Conservation (phyloP, 257 asterid genomes). For the Solanum gandarillasii region DNA sequence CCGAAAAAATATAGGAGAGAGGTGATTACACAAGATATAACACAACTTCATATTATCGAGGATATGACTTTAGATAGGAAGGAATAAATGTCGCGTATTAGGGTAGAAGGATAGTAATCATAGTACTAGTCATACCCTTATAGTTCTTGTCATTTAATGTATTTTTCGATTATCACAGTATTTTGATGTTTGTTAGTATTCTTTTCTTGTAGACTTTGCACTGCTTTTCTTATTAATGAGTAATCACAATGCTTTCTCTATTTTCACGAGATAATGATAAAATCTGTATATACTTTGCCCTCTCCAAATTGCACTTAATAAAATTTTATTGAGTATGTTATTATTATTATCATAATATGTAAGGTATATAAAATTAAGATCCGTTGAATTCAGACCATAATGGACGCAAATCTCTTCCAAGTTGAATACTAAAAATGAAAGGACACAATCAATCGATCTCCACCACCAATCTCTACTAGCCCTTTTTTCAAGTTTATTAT, state of each 20-base stretch:
- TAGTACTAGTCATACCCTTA: not conserved
- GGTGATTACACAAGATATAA: not conserved
- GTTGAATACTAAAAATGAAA: not conserved
- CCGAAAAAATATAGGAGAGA: not conserved
- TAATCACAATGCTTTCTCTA: too few relatives aligned
- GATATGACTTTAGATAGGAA: too few relatives aligned
- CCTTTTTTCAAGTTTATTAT: not conserved
- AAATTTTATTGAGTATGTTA: too few relatives aligned
- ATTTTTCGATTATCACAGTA: too few relatives aligned
- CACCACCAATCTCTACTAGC: not conserved
- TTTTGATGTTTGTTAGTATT: too few relatives aligned
- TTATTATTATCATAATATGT: too few relatives aligned
- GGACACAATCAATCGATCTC: not conserved
- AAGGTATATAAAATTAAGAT: too few relatives aligned
- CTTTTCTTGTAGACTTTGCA: too few relatives aligned
- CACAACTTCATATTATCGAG: fast-evolving
- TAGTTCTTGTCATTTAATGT: not conserved
- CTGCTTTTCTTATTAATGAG: not conserved
- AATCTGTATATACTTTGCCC: too few relatives aligned
- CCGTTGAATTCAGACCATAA: not conserved
- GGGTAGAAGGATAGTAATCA: not conserved
- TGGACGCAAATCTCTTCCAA: not conserved
- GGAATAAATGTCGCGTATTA: not conserved
- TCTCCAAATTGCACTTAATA: fast-evolving
- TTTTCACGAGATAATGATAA: too few relatives aligned